These are phyloP conservation scores for Talinum fruticosum DNA, from an alignment of 148 eudicot genomes.

Conservation along the genomic window DNA sequence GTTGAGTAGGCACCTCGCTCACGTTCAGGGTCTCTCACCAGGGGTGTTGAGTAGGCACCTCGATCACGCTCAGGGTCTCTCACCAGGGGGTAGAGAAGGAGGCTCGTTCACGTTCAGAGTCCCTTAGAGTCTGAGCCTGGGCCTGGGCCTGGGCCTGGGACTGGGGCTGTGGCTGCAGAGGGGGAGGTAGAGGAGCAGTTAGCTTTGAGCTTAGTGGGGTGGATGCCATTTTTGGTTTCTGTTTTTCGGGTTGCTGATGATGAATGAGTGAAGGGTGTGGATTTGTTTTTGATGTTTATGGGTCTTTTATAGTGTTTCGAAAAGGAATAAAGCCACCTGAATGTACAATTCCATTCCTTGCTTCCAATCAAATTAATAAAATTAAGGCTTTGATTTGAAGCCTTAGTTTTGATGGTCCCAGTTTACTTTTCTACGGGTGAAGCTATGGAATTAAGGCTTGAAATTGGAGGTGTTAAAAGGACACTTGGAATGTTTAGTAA, in stretches of 20 bases:
- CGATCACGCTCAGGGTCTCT: constrained; percentile 10
- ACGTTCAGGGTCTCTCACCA: background rate
- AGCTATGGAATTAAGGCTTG: background rate
- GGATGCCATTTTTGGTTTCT: constrained; percentile 10
- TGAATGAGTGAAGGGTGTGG: background rate
- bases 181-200: constrained; percentile 14
- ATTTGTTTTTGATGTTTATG: background rate
- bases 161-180: background rate
- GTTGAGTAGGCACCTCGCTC: background rate
- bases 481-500: too few relatives aligned
- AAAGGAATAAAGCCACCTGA: constrained; percentile 34
- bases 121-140: background rate
- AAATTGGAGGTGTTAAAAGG: too few relatives aligned
- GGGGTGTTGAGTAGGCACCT: background rate
- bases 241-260: background rate
- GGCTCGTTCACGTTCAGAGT: background rate
- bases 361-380: constrained; percentile 23
- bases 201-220: constrained; percentile 16
- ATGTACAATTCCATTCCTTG: constrained; percentile 47
- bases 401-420: constrained; percentile 4
- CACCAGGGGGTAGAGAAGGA: background rate
- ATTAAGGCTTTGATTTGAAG: constrained; percentile 20
- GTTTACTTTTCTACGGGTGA: background rate
- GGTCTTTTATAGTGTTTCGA: constrained; percentile 18
- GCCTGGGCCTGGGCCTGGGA: too few relatives aligned